Conservation (phyloP, 2,329 filamentous ascomycete species). For the Monosporascus sp. region DNA sequence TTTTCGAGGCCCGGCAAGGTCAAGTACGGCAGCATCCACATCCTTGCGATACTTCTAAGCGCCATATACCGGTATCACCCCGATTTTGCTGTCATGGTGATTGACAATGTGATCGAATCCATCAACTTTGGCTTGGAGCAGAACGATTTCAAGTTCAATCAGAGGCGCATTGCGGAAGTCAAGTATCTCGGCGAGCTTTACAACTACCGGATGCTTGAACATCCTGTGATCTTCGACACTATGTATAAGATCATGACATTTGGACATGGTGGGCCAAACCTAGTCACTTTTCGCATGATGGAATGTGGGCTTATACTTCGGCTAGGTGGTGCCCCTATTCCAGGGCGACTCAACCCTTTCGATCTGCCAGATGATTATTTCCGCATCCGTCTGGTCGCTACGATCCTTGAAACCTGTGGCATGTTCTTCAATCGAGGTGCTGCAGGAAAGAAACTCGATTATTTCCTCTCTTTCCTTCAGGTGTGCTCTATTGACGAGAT, state of each 20-base stretch:
- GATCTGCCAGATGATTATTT: constrained; percentile 95
- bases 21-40: constrained; percentile 94
- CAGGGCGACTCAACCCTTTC: constrained; percentile 69
- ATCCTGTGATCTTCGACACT: constrained; percentile 89
- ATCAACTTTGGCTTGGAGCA: constrained; percentile 84
- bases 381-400: constrained; percentile 84
- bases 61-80: constrained; percentile 90
- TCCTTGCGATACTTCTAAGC: constrained; percentile 83
- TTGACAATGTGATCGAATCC: constrained; percentile 86
- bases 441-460: constrained; percentile 95
- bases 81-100: constrained; percentile 82
- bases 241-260: constrained; percentile 94
- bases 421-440: constrained; percentile 92
- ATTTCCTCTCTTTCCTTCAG: constrained; percentile 94
- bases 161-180: constrained; percentile 88
- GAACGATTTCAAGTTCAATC: constrained; percentile 97
- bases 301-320: constrained; percentile 11
- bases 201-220: constrained; percentile 95
- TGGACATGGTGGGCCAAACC: constrained; percentile 60
- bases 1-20: constrained; percentile 96
- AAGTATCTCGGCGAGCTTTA: constrained; percentile 96
- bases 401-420: constrained; percentile 88
- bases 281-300: background rate
- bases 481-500: constrained; percentile 33
- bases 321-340: constrained; percentile 70